These are phyloP conservation scores for Fusarium pilosicola DNA, from an alignment of 2,329 filamentous ascomycete genomes.

Conservation along the genomic window DNA sequence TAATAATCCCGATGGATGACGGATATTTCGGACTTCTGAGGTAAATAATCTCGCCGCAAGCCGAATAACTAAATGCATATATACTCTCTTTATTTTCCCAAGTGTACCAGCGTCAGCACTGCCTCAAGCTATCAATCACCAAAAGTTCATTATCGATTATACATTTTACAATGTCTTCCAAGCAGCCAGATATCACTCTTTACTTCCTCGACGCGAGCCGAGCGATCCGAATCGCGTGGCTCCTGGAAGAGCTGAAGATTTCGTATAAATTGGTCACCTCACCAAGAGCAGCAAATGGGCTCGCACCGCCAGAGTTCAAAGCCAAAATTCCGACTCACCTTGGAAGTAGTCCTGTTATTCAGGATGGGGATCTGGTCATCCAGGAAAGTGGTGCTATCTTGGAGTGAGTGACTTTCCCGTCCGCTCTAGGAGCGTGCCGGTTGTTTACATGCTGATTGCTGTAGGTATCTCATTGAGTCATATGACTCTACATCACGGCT, in stretches of 20 bases:
- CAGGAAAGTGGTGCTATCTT: background rate
- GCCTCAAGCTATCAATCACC: fast-evolving
- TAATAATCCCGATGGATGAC: background rate
- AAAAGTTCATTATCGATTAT: fast-evolving
- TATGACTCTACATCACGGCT: background rate
- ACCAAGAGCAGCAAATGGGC: background rate
- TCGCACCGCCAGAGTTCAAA: background rate
- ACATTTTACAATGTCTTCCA: background rate
- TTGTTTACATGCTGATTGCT: background rate
- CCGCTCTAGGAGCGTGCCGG: fast-evolving
- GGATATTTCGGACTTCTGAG: background rate
- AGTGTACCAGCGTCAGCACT: background rate
- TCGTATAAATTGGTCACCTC: background rate
- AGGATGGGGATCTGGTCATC: background rate
- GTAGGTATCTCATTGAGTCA: background rate
- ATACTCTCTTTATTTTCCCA: background rate
- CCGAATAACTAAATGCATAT: background rate
- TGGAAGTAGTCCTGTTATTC: background rate
- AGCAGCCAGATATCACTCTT: background rate
- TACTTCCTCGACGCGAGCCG: background rate
- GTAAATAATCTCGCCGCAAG: background rate
- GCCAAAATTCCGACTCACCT: background rate
- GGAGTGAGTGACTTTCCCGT: background rate
- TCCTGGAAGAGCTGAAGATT: fast-evolving
- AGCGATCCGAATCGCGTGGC: background rate